Conservation (phyloP, 768 basidiomycete species). For the Sporobolomyces pararoseus region DNA sequence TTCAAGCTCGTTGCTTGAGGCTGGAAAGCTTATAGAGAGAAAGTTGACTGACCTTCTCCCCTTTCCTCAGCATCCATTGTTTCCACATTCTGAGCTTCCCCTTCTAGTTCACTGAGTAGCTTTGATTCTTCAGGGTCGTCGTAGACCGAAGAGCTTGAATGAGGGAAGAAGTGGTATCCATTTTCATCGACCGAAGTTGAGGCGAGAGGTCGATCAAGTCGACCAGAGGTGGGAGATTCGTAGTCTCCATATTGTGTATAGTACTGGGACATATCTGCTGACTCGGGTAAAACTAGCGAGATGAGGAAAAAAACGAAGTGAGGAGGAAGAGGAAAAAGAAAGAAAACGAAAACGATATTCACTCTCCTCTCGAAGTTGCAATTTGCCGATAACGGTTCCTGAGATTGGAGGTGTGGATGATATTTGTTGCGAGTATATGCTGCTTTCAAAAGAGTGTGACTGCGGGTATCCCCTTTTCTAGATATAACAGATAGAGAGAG, state of each 20-base stretch:
- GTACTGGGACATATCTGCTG: constrained; percentile 2
- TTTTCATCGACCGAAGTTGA: not conserved
- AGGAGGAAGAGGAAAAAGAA: not conserved
- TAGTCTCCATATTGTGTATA: not conserved
- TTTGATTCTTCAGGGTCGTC: constrained; percentile 7
- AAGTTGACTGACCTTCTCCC: not conserved
- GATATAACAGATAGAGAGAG: not conserved
- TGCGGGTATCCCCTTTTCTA: constrained; percentile 18
- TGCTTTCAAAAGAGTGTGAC: not conserved
- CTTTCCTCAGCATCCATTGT: not conserved
- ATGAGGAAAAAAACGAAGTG: not conserved
- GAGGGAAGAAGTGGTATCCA: not conserved
- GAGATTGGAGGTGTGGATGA: no score
- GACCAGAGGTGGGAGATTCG: not conserved
- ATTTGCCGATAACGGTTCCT: not conserved
- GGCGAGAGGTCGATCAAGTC: not conserved
- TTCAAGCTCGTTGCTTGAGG: not conserved
- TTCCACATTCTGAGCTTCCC: not conserved
- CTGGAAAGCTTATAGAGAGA: not conserved
- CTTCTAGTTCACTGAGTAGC: not conserved
- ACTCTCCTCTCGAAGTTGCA: not conserved
- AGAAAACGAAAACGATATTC: not conserved
- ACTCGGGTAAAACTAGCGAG: not conserved
- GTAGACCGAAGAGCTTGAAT: constrained; percentile 8
- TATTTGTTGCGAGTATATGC: no score